Conservation (phyloP, 768 basidiomycete species). For the Jaapia argillacea region DNA sequence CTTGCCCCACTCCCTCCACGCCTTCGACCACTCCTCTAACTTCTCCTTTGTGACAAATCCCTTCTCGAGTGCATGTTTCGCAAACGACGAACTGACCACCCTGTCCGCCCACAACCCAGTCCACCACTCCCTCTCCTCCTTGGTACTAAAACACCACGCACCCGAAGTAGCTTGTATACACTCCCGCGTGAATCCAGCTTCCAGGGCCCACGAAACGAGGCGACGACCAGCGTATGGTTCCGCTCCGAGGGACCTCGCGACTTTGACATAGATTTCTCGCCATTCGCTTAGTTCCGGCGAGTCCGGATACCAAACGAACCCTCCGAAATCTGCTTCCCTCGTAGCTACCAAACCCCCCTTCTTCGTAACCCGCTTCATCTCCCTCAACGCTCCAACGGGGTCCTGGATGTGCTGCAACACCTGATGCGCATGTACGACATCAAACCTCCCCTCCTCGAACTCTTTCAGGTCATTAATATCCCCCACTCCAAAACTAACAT, state of each 20-base stretch:
- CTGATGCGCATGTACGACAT: slow-evolving; percentile 40
- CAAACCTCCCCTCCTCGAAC: slow-evolving; percentile 32
- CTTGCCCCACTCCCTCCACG: slow-evolving; percentile 20
- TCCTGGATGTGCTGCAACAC: slow-evolving; percentile 38
- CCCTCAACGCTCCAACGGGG: slow-evolving; percentile 28
- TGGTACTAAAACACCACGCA: slow-evolving; percentile 25
- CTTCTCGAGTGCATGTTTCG: slow-evolving; percentile 18
- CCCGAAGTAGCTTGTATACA: slow-evolving; percentile 20
- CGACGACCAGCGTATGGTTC: slow-evolving; percentile 30
- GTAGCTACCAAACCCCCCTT: slow-evolving; percentile 34
- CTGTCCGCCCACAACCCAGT: slow-evolving; percentile 28
- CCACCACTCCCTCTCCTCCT: slow-evolving; percentile 29
- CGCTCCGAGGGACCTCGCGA: slow-evolving; percentile 23
- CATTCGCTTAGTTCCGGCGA: slow-evolving; percentile 20
- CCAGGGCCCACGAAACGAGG: slow-evolving; percentile 25
- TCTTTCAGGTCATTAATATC: slow-evolving; percentile 26
- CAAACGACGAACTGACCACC: slow-evolving; percentile 22
- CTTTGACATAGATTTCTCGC: slow-evolving; percentile 18
- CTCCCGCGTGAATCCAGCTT: slow-evolving; percentile 22
- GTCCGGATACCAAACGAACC: slow-evolving; percentile 26
- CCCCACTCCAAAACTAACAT: slow-evolving; percentile 29
- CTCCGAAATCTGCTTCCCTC: slow-evolving; percentile 29
- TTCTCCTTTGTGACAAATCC: slow-evolving; percentile 15
- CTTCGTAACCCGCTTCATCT: slow-evolving; percentile 39
- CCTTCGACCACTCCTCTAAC: slow-evolving; percentile 10